phyloP scores from a whole-genome alignment of 257 asterid species.

The Vinca minor region DNA sequence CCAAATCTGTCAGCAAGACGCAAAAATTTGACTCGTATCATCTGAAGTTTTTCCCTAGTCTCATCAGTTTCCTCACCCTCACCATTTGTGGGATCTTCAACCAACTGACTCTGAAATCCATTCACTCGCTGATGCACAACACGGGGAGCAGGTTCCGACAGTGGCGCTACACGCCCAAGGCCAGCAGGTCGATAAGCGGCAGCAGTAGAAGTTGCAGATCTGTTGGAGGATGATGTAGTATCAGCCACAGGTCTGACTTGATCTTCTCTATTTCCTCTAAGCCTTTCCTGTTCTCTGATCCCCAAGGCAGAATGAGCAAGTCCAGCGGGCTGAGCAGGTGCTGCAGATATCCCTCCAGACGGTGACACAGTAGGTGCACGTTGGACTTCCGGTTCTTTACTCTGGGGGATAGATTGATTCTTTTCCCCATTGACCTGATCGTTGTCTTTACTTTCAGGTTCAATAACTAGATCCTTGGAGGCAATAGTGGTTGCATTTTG shows the following conservation, averaged over 20 bases:
- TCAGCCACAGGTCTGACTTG: conserved; percentile 33
- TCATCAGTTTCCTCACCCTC: conserved; percentile 92
- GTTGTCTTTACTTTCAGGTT: conserved; percentile 27
- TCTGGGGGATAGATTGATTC: conserved; percentile 24
- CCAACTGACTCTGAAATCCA: conserved; percentile 66
- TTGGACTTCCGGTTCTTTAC: conserved; percentile 24
- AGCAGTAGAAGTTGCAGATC: conserved; percentile 25
- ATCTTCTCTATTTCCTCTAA: conserved; percentile 16
- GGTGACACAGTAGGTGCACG: conserved; percentile 19
- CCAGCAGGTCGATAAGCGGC: conserved; percentile 72
- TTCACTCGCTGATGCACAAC: conserved; percentile 68
- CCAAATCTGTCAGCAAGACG: conserved; percentile 96
- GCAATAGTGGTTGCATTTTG: conserved; percentile 16
- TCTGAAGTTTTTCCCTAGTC: conserved; percentile 98
- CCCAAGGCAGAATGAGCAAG: conserved; percentile 62
- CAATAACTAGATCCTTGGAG: too few relatives aligned
- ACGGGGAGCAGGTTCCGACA: conserved; percentile 68
- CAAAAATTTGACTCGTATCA: conserved; percentile 92
- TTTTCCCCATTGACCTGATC: conserved; percentile 18
- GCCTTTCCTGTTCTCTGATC: conserved; percentile 12
- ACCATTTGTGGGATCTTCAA: conserved; percentile 63
- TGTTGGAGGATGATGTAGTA: conserved; percentile 32
- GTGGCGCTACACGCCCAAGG: conserved; percentile 79
- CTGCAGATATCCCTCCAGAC: conserved; percentile 22
- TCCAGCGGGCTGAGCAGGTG: conserved; percentile 32